Evolutionary conservation across 441 rosid genomes (phyloP).

Genomic region (Populus hybrid): DNA sequence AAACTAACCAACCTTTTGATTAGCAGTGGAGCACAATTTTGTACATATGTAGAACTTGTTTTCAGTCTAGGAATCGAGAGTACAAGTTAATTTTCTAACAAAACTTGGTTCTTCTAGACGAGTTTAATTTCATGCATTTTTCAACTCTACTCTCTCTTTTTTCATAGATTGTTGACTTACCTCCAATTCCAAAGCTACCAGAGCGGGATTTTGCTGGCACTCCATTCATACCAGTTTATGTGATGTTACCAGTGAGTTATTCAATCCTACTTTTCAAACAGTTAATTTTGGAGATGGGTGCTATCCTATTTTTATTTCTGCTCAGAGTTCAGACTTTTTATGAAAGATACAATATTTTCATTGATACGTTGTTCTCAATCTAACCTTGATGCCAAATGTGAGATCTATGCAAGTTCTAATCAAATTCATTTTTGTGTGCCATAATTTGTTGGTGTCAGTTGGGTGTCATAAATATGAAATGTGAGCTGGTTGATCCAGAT

Average conservation of each 20-base stretch:
- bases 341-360: not conserved
- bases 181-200: constrained; percentile 46
- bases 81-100: constrained; percentile 4
- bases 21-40: constrained; percentile 7
- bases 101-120: not conserved
- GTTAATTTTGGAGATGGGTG: not conserved
- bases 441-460: constrained; percentile 48
- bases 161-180: constrained; percentile 52
- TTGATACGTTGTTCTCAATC: constrained; percentile 12
- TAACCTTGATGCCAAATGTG: not conserved
- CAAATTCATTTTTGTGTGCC: constrained; percentile 8
- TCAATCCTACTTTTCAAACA: constrained; percentile 2
- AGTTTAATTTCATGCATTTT: constrained; percentile 10
- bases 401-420: constrained; percentile 6
- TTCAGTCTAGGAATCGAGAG: not conserved
- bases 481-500: constrained; percentile 90
- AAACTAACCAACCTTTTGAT: not conserved
- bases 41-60: not conserved
- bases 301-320: not conserved
- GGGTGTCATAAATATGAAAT: constrained; percentile 89
- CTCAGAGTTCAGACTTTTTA: not conserved
- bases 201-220: constrained; percentile 88
- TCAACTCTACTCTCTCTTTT: constrained; percentile 20
- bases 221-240: constrained; percentile 82
- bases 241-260: constrained; percentile 87